A percentile compares a stretch with the other conserved stretches of the same genome.
phyloP scores from a whole-genome alignment of 805 yeast species.

The Grigorovia jiainica region DNA sequence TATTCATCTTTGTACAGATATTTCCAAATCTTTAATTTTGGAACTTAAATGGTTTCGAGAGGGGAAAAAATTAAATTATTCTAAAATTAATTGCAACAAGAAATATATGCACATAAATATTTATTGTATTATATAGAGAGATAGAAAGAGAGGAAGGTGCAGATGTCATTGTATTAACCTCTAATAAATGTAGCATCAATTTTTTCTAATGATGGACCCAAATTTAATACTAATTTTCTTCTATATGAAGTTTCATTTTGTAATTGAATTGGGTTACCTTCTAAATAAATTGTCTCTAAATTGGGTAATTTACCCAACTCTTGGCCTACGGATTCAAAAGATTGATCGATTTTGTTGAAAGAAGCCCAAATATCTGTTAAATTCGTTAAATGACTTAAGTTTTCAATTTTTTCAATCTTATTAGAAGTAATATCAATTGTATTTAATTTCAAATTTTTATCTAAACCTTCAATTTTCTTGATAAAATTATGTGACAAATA shows the following conservation, averaged over 20 bases:
- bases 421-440: slow-evolving; percentile 81
- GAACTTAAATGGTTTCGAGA: too few relatives aligned
- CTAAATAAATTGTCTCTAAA: slow-evolving; percentile 85
- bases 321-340: slow-evolving; percentile 58
- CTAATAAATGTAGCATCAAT: slow-evolving; percentile 81
- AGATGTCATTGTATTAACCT: slow-evolving; percentile 8
- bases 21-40: too few relatives aligned
- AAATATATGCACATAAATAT: background rate
- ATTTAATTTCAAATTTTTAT: slow-evolving; percentile 52
- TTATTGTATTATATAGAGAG: too few relatives aligned
- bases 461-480: slow-evolving; percentile 65
- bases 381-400: slow-evolving; percentile 52
- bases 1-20: too few relatives aligned
- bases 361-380: slow-evolving; percentile 95
- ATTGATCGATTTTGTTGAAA: slow-evolving; percentile 50
- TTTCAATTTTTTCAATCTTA: slow-evolving; percentile 48
- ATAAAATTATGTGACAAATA: slow-evolving; percentile 83
- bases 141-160: too few relatives aligned
- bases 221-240: slow-evolving; percentile 63
- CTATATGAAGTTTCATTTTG: slow-evolving; percentile 73
- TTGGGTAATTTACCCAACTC: slow-evolving; percentile 54
- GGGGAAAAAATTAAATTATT: background rate
- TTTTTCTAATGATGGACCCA: slow-evolving; percentile 57
- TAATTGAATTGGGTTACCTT: slow-evolving; percentile 80
- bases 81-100: background rate